A percentile compares a stretch with the other conserved stretches of the same genome.
phyloP scores from a whole-genome alignment of 2,329 filamentous ascomycete species.

The Colletotrichum karsti region DNA sequence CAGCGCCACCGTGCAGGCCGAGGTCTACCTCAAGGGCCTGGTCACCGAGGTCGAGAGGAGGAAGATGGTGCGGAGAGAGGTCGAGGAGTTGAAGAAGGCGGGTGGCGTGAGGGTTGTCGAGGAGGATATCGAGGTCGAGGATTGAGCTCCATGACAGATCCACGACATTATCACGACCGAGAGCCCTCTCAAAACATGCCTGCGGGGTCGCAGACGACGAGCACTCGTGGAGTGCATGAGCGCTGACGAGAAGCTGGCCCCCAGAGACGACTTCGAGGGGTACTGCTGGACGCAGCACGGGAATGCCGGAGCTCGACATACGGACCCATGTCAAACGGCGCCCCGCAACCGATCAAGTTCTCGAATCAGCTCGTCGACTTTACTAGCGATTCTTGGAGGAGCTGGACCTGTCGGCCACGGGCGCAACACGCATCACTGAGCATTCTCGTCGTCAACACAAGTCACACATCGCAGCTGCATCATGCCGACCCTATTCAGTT shows the following conservation, averaged over 20 bases:
- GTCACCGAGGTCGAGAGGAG: slow-evolving; percentile 76
- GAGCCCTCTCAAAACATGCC: too few relatives aligned
- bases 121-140: slow-evolving; percentile 36
- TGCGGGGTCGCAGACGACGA: background rate
- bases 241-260: background rate
- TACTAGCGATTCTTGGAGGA: background rate
- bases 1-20: slow-evolving; percentile 81
- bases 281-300: background rate
- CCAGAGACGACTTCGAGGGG: background rate
- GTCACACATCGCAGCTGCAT: background rate
- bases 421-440: background rate
- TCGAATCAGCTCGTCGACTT: background rate
- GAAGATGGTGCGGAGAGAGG: slow-evolving; percentile 49
- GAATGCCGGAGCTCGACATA: background rate
- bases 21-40: slow-evolving; percentile 83
- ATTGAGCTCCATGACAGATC: slow-evolving; percentile 31
- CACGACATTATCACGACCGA: background rate
- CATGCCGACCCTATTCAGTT: background rate
- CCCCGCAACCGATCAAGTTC: background rate
- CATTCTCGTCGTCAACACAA: too few relatives aligned
- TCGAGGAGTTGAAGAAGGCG: slow-evolving; percentile 47
- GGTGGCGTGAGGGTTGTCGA: slow-evolving; percentile 55
- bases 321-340: background rate
- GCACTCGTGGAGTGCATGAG: background rate
- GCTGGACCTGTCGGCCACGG: background rate